Conservation (phyloP, 768 basidiomycete genomes). For the Kondoa subrosea region DNA sequence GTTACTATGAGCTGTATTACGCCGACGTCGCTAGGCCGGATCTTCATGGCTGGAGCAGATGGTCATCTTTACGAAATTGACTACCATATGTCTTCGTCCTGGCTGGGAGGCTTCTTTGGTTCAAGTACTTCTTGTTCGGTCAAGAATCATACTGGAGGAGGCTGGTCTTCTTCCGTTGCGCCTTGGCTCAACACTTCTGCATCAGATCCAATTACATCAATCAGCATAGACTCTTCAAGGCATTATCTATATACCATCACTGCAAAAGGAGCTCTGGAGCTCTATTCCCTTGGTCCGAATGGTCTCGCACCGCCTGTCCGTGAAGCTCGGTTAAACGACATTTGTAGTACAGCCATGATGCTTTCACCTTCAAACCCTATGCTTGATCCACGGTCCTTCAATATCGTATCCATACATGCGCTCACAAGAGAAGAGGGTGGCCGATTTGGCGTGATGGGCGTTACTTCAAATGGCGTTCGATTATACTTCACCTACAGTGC, state of each 20-base stretch:
- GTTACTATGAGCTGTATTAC: conserved; percentile 70
- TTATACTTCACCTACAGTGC: conserved; percentile 50
- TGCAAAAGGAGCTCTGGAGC: conserved; percentile 46
- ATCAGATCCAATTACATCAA: conserved; percentile 52
- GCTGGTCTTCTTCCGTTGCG: not conserved
- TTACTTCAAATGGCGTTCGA: conserved; percentile 65
- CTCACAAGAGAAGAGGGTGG: conserved; percentile 52
- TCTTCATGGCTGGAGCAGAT: conserved; percentile 46
- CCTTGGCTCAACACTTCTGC: not conserved
- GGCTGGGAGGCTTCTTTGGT: not conserved
- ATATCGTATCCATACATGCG: conserved; percentile 53
- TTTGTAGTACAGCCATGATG: conserved; percentile 43
- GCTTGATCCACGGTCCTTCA: conserved; percentile 52
- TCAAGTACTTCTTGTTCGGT: not conserved
- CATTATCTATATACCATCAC: conserved; percentile 65
- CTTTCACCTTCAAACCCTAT: conserved; percentile 39
- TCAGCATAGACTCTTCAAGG: conserved; percentile 52
- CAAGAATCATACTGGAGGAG: conserved; percentile 3
- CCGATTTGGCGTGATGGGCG: conserved; percentile 54
- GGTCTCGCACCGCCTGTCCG: not conserved
- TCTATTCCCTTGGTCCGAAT: conserved; percentile 38
- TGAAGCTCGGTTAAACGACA: not conserved
- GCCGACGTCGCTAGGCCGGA: conserved; percentile 63
- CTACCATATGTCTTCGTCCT: not conserved
- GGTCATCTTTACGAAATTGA: conserved; percentile 9